Evolutionary conservation across 441 rosid species (phyloP).

Genomic region (Breynia disticha): DNA sequence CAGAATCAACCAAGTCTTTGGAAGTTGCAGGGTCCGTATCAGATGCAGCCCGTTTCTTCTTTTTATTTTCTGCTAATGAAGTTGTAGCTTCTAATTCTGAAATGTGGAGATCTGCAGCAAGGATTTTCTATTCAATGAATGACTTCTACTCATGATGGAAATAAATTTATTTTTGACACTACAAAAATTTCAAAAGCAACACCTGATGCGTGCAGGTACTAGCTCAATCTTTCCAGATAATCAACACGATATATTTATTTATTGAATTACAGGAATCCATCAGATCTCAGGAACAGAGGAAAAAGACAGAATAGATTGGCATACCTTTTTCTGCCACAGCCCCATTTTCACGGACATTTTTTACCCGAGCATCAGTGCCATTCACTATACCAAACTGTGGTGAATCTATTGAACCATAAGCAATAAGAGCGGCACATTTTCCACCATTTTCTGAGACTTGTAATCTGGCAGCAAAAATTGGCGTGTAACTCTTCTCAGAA

Average conservation of each 20-base stretch:
- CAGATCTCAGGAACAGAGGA: too few relatives aligned
- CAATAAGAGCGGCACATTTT: constrained; percentile 18
- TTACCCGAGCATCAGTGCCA: constrained; percentile 21
- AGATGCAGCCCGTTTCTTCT: constrained; percentile 52
- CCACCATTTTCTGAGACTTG: constrained; percentile 15
- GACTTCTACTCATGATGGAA: too few relatives aligned
- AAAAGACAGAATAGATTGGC: background rate
- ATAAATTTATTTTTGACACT: too few relatives aligned
- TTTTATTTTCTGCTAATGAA: constrained; percentile 29
- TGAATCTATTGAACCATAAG: constrained; percentile 29
- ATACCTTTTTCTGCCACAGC: constrained; percentile 19
- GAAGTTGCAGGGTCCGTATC: constrained; percentile 32
- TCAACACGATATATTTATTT: too few relatives aligned
- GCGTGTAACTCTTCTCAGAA: constrained; percentile 22
- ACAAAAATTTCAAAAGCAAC: too few relatives aligned
- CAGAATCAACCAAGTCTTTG: constrained; percentile 22
- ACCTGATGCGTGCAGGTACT: too few relatives aligned
- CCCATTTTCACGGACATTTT: constrained; percentile 14
- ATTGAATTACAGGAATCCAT: too few relatives aligned
- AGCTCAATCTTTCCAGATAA: too few relatives aligned
- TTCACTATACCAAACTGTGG: constrained; percentile 25
- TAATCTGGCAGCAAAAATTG: constrained; percentile 29
- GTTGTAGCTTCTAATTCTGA: constrained; percentile 27
- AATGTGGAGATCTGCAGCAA: constrained; percentile 15
- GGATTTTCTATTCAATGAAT: too few relatives aligned